These are phyloP conservation scores for Carex parvula DNA, from an alignment of 176 grass and related monocot species.

Conservation along the genomic window DNA sequence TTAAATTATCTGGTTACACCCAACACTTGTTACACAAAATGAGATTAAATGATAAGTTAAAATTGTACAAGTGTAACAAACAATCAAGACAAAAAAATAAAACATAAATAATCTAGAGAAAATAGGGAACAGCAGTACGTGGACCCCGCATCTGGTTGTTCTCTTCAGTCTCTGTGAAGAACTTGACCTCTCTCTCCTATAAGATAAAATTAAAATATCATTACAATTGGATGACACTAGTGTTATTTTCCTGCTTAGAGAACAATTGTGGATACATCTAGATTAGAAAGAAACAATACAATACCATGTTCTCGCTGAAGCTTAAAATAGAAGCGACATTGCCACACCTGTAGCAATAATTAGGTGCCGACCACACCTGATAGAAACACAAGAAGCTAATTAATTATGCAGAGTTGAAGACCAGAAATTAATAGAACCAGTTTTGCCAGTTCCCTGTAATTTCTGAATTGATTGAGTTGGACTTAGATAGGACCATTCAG, in stretches of 20 bases:
- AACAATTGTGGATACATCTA: background rate
- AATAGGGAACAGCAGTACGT: conserved; percentile 85
- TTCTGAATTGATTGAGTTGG: background rate
- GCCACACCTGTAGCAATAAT: conserved; percentile 99
- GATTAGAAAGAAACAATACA: background rate
- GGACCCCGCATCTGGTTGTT: conserved; percentile 99
- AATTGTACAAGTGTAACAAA: conserved; percentile 77
- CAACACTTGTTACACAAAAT: conserved; percentile 46
- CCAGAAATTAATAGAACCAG: background rate
- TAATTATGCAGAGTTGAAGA: background rate
- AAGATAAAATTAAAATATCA: conserved; percentile 1
- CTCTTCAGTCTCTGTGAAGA: conserved; percentile 98
- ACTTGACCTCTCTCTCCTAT: conserved; percentile 92
- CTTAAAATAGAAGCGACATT: conserved; percentile 98
- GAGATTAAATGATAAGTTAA: conserved; percentile 37
- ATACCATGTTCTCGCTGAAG: conserved; percentile 95
- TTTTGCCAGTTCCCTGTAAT: background rate
- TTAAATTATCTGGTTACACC: conserved; percentile 28
- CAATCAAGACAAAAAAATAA: conserved; percentile 47
- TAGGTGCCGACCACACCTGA: conserved; percentile 98
- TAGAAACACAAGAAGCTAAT: conserved; percentile 9
- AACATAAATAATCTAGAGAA: conserved; percentile 69
- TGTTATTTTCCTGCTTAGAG: background rate
- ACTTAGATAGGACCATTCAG: background rate
- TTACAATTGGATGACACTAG: background rate